A percentile compares a stretch with the other conserved stretches of the same genome.
Conservation (phyloP, 345 rosid genomes). For the Ceriops zippeliana region DNA sequence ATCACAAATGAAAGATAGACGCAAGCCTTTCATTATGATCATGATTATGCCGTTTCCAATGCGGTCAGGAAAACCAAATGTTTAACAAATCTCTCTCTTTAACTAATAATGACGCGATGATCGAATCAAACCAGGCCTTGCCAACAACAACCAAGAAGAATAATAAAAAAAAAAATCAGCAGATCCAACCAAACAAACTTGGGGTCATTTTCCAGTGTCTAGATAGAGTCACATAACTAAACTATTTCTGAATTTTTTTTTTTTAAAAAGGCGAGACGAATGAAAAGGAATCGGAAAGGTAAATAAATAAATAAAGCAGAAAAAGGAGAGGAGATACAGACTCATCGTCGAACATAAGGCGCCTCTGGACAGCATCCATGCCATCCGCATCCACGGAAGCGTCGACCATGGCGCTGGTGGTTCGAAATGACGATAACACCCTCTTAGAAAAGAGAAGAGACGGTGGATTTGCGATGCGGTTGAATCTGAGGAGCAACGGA, state of each 20-base stretch:
- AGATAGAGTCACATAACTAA: not conserved
- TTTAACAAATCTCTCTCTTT: too few species aligned
- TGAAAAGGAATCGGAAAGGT: not conserved
- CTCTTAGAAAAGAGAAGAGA: conserved; percentile 8
- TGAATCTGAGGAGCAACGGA: conserved; percentile 10
- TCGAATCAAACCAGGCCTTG: too few species aligned
- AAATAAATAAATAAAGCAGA: not conserved
- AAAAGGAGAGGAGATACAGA: conserved; percentile 22
- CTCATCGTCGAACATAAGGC: conserved; percentile 99
- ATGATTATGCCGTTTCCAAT: too few species aligned
- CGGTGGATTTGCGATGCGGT: not conserved
- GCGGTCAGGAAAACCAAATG: too few species aligned
- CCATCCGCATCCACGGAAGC: conserved; percentile 42
- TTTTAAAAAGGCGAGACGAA: not conserved
- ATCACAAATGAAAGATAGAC: too few species aligned
- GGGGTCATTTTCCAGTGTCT: too few species aligned
- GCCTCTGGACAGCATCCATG: conserved; percentile 98
- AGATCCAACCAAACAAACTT: too few species aligned
- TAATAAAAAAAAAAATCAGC: too few species aligned
- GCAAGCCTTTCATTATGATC: too few species aligned
- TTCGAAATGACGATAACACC: conserved; percentile 21
- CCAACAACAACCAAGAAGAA: too few species aligned
- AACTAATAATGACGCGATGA: too few species aligned
- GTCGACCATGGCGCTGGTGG: conserved; percentile 37
- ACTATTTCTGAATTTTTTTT: too few species aligned